Percentiles rank a stretch among this genome's conserved stretches.
These are phyloP conservation scores for Neonectria neomacrospora DNA, from an alignment of 2,329 filamentous ascomycete species.

Conservation along the genomic window DNA sequence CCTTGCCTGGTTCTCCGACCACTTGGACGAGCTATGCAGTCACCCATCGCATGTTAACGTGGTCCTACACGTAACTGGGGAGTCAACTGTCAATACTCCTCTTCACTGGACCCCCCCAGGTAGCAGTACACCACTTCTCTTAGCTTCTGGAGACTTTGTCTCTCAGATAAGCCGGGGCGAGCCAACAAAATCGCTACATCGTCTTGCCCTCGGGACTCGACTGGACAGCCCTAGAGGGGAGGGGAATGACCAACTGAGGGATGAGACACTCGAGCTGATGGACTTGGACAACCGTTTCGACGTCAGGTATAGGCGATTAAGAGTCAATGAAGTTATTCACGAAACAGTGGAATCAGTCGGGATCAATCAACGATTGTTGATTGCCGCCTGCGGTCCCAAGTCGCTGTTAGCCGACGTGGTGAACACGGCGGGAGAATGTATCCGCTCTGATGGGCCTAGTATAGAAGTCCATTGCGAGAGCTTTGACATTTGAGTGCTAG, in stretches of 20 bases:
- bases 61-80: conserved; percentile 12
- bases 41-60: conserved; percentile 9
- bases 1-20: conserved; percentile 8
- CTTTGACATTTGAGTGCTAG: conserved; percentile 11
- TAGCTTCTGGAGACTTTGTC: conserved; percentile 3
- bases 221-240: neutral
- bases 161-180: conserved; percentile 6
- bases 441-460: conserved; percentile 10
- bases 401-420: conserved; percentile 16
- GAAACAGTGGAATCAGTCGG: neutral
- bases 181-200: neutral
- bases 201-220: neutral
- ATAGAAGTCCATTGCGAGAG: conserved; percentile 23
- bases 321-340: neutral
- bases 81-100: neutral
- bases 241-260: neutral
- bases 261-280: neutral
- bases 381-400: conserved; percentile 16
- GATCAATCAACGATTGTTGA: conserved; percentile 4
- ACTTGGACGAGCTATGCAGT: neutral
- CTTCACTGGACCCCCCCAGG: neutral
- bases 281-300: conserved; percentile 5
- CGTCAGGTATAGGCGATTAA: conserved; percentile 2
- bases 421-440: conserved; percentile 6
- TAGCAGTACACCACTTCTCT: conserved; percentile 9